A percentile compares a stretch with the other conserved stretches of the same genome.
Evolutionary conservation across 176 grass and related monocot species (phyloP).

Genomic region (Alloteropsis semialata): DNA sequence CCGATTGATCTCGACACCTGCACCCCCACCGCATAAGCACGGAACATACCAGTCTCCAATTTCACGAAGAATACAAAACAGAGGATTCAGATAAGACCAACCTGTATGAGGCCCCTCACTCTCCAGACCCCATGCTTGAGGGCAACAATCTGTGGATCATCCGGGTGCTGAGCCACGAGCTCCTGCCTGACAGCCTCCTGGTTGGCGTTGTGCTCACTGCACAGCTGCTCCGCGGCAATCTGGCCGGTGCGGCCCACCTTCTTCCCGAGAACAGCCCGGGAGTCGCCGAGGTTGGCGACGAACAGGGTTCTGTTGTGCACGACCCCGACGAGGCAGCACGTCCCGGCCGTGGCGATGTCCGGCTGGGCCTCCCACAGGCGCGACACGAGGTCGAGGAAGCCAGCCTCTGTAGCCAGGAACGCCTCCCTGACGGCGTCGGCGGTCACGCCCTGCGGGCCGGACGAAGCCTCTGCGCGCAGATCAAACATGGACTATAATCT

Average conservation of each 20-base stretch:
- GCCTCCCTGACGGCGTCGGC: slow-evolving; percentile 52
- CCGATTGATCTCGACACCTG: slow-evolving; percentile 93
- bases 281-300: slow-evolving; percentile 83
- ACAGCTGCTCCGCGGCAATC: slow-evolving; percentile 73
- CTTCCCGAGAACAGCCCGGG: slow-evolving; percentile 70
- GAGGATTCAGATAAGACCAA: slow-evolving; percentile 11
- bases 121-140: slow-evolving; percentile 95
- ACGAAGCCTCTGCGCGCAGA: slow-evolving; percentile 65
- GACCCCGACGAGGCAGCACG: slow-evolving; percentile 79
- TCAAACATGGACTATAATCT: slow-evolving; percentile 10
- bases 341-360: slow-evolving; percentile 68
- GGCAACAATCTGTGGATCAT: slow-evolving; percentile 79
- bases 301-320: slow-evolving; percentile 59
- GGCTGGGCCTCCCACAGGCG: slow-evolving; percentile 58
- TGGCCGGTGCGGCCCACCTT: slow-evolving; percentile 52
- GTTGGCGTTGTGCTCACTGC: slow-evolving; percentile 85
- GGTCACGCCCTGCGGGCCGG: slow-evolving; percentile 41
- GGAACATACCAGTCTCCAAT: background rate
- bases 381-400: slow-evolving; percentile 58
- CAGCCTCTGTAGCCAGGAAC: slow-evolving; percentile 74
- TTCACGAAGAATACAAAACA: background rate
- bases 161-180: slow-evolving; percentile 65
- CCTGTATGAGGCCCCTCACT: slow-evolving; percentile 96
- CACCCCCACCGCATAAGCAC: slow-evolving; percentile 22
- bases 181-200: slow-evolving; percentile 70